phyloP scores from a whole-genome alignment of 352 stramenopile genomes.

The Phytophthora meadii region DNA sequence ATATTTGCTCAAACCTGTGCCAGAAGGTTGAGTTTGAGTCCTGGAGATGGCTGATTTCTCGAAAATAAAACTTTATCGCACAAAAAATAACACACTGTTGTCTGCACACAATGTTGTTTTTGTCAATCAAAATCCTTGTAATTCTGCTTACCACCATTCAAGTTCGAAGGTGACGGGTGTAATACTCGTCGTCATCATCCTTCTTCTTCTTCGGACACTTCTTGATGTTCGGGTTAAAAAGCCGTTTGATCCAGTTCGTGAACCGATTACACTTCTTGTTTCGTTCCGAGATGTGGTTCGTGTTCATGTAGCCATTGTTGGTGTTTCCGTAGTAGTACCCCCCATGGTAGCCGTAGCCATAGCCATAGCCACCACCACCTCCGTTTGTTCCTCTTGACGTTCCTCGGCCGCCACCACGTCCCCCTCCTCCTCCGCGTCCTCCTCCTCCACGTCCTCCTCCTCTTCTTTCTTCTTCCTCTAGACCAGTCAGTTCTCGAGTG shows the following conservation, averaged over 20 bases:
- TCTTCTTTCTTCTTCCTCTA: background rate
- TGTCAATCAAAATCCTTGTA: too few species aligned
- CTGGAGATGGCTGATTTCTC: too few species aligned
- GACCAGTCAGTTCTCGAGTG: background rate
- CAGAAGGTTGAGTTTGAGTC: too few species aligned
- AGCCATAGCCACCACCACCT: background rate
- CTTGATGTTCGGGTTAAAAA: slow-evolving; percentile 2
- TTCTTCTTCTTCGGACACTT: slow-evolving; percentile 11
- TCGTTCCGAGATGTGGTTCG: background rate
- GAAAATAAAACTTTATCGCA: too few species aligned
- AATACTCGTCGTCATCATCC: background rate
- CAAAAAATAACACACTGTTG: too few species aligned
- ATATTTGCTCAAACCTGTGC: too few species aligned
- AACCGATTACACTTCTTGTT: slow-evolving; percentile 18
- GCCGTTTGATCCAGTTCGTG: slow-evolving; percentile 7
- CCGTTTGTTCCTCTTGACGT: background rate
- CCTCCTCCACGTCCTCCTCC: background rate
- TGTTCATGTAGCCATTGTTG: background rate
- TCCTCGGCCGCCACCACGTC: background rate
- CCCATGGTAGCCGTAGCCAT: background rate
- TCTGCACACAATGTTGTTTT: too few species aligned
- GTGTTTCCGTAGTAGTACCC: background rate
- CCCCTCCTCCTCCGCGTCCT: background rate
- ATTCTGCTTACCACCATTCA: background rate
- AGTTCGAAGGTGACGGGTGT: background rate